Base-by-base conservation (phyloP, 2,329 filamentous ascomycete species). In the Xylariomycetidae sp. region DNA sequence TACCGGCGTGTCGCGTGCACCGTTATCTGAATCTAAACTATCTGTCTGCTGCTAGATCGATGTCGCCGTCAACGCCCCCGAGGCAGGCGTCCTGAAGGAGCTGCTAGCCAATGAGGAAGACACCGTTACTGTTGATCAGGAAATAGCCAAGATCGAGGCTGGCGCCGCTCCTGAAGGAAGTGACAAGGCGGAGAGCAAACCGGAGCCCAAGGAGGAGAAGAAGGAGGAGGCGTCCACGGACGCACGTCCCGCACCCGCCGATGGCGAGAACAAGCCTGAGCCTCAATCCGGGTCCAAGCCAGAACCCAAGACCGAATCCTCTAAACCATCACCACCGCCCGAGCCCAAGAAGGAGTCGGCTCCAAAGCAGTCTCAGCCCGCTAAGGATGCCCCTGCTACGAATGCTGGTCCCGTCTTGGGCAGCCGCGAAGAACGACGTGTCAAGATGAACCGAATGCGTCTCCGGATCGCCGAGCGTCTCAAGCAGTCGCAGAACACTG, bases 371-470 rank as follows among this genome's bases (percentile, higher is more conserved):
- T 49, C 53, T 29, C 58, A 61, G 39, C 52, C 67, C 22, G 42
- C 61, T 16, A 64, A 69, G 46, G 62, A 71, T 29, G 46, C 63
- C 14, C 49, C 62, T 30, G 48, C n/a, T n/a, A n/a, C 54, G 36
- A 52, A 45, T 42, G 42, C 57, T n/a, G 42, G 59, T 27, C 53
- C 66, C 30, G 52, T 70, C 20, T 65, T 82, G 36, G 88, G 88
- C 37, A 84, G 65, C 64, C 84, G 90, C 37, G 87, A 92, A 50
- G 90, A 98, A 70, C 83, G 87, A 45, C 80, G 88, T 41, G 88
- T 97, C 55, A 98, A 98, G 76, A 98, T 98, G 92, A 97, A 97
- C 73, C 88, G 92, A 46, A 98, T 98, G 92, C 88, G 92, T 47
- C 79, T 97, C 41, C 83, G 92, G 42, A 98, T 97, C 50, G 88